Percentiles rank a stretch among this genome's conserved stretches.
phyloP scores from a whole-genome alignment of 352 stramenopile species.

The Globisporangium cederbergense region DNA sequence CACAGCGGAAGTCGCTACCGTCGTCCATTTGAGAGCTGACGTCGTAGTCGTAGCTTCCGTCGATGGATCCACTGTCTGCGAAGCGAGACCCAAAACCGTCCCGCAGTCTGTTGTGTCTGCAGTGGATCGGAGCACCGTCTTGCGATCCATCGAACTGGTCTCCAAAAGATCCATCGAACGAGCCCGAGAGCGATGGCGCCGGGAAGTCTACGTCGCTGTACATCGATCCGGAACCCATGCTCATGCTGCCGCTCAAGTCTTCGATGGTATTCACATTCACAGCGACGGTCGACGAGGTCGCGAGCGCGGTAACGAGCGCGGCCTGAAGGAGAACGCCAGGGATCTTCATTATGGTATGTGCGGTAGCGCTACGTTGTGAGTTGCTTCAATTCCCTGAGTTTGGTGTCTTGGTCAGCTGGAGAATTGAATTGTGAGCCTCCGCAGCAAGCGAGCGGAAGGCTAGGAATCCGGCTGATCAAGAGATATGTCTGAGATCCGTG shows the following conservation, averaged over 20 bases:
- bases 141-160: not conserved
- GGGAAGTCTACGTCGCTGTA: not conserved
- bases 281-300: not conserved
- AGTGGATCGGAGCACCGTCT: not conserved
- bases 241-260: not conserved
- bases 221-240: not conserved
- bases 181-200: not conserved
- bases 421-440: not conserved
- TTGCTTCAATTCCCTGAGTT: not conserved
- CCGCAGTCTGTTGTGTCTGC: not conserved
- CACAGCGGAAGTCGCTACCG: not conserved
- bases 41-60: not conserved
- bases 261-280: not conserved
- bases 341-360: slow-evolving; percentile 3
- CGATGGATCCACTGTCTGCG: not conserved
- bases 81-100: not conserved
- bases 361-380: not conserved
- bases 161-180: not conserved
- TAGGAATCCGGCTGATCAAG: too few relatives aligned
- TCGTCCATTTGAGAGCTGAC: not conserved
- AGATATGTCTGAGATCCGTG: too few relatives aligned
- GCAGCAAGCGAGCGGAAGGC: too few relatives aligned
- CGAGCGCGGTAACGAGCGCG: not conserved
- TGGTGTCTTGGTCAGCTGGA: not conserved
- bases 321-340: not conserved